Evolutionary conservation across 345 rosid genomes (phyloP), one percentile per base, ranked within the genome.

Genomic region (Aquilaria sinensis): DNA sequence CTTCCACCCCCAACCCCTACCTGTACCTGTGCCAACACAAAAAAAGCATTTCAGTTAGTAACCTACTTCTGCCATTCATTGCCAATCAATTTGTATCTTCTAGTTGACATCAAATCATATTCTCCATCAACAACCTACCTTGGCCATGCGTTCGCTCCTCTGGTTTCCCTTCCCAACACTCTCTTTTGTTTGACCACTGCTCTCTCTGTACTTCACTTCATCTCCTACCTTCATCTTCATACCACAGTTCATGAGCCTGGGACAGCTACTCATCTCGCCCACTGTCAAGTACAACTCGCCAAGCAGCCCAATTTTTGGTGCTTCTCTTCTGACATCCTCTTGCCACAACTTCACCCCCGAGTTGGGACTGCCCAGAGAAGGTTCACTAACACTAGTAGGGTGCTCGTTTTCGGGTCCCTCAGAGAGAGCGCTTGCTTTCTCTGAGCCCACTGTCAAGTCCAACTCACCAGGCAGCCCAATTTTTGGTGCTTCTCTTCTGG

Each of bases 281-380:
- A 81, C 71, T 14, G 23, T 6, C 77, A 63, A 23, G 23, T 23
- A 23, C 23, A 84, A 72, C 56, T 84, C 89, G 31, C 81, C 72
- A 6, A 84, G 82, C 70, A 84, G 65, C 78, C 77, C 77, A 46
- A 75, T 60, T 8, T 68, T 58, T 11, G 81, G 86, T n/a, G 68
- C 79, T 23, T 29, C 61, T 37, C 58, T 77, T 66, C 66, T 68
- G 58, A 53, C 13, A 16, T 52, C 57, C n/a, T 46, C 69, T 56
- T 45, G 31, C 0, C 53, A 60, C 23, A 56, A 72, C 57, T 70
- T 66, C 56, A 57, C 64, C 43, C 15, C 14, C 14, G 72, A 53
- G 64, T 49, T 29, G 23, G 23, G 23, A 23, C 23, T 23, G 23
- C 23, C 23, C 23, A 23, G 23, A 23, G 23, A 23, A 23, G 23